Conservation (phyloP, 208 protist species). For the Borovskyia barvae region DNA sequence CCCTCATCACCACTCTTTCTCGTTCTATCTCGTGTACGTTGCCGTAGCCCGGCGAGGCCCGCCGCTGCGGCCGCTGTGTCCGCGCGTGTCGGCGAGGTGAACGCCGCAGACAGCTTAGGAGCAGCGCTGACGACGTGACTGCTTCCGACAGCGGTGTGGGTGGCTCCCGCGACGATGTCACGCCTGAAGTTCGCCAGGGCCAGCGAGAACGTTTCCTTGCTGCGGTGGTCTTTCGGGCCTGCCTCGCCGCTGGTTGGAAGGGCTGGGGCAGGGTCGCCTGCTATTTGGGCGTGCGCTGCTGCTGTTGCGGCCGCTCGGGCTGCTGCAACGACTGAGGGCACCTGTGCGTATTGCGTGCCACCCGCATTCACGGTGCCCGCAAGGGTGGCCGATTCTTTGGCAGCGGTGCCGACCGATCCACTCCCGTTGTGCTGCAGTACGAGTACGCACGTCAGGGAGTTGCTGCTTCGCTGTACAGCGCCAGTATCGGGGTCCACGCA, state of each 20-base stretch:
- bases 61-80: not conserved
- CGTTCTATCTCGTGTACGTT: too few species aligned
- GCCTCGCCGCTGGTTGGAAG: not conserved
- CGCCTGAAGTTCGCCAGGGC: constrained; percentile 28
- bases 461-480: constrained; percentile 37
- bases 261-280: not conserved
- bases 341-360: constrained; percentile 1
- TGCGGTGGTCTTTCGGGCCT: not conserved
- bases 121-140: too few species aligned
- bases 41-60: too few species aligned
- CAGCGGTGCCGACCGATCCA: not conserved
- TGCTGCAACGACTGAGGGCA: constrained; percentile 7
- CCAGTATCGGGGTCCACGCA: constrained; percentile 33
- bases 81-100: not conserved
- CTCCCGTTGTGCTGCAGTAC: constrained; percentile 17
- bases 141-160: too few species aligned
- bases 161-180: constrained; percentile 5
- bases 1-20: not conserved
- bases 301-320: not conserved
- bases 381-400: not conserved
- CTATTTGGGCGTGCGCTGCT: not conserved
- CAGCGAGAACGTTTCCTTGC: constrained; percentile 13
- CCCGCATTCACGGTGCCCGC: not conserved
- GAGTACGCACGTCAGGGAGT: constrained; percentile 36
- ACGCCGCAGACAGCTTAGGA: not conserved